Percentiles rank a stretch among this genome's conserved stretches.
phyloP scores from a whole-genome alignment of 352 stramenopile genomes.

The Pythium volutum region DNA sequence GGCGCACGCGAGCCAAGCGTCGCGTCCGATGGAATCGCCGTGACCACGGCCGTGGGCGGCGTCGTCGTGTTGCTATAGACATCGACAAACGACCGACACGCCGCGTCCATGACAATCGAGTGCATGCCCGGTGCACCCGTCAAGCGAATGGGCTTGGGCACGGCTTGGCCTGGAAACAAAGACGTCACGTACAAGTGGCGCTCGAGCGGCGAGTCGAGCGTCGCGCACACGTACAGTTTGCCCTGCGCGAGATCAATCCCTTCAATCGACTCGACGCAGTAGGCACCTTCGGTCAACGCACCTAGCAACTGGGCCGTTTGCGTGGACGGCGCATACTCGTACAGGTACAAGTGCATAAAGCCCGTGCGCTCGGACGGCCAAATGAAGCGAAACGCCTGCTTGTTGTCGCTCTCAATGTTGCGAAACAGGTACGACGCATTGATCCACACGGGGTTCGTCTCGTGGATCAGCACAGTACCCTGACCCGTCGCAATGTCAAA shows the following conservation, averaged over 20 bases:
- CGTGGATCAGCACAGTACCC: constrained; percentile 77
- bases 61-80: constrained; percentile 79
- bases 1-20: constrained; percentile 29
- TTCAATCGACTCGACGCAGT: constrained; percentile 82
- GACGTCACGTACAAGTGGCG: constrained; percentile 89
- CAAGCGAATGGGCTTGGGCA: constrained; percentile 62
- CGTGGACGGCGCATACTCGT: constrained; percentile 75
- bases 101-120: constrained; percentile 88
- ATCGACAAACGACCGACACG: constrained; percentile 77
- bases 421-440: constrained; percentile 95
- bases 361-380: constrained; percentile 93
- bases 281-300: constrained; percentile 61
- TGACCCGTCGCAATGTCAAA: constrained; percentile 78
- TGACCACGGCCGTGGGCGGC: constrained; percentile 56
- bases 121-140: constrained; percentile 86
- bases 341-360: constrained; percentile 96
- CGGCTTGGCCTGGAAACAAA: constrained; percentile 38
- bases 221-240: constrained; percentile 89
- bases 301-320: constrained; percentile 42
- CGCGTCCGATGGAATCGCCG: constrained; percentile 43
- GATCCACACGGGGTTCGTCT: constrained; percentile 91
- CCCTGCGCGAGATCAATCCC: constrained; percentile 76
- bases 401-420: constrained; percentile 71
- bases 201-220: constrained; percentile 85
- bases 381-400: constrained; percentile 92